Percentiles rank a stretch among this genome's conserved stretches.
These are phyloP conservation scores for Jacaranda copaia DNA, from an alignment of 257 asterid genomes.

Conservation along the genomic window DNA sequence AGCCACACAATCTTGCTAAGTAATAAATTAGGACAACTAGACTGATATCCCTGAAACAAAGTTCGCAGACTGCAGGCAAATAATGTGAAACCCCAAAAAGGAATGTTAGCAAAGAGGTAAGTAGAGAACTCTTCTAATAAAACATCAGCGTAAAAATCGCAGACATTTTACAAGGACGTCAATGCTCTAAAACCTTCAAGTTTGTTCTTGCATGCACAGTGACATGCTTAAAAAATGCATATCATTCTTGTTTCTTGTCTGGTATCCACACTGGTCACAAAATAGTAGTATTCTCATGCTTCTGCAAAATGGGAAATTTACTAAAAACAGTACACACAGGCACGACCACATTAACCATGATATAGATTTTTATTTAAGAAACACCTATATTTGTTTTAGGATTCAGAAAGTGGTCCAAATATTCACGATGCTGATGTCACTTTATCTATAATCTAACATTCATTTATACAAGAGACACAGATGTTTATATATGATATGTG, in stretches of 20 bases:
- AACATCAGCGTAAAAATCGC: conserved; percentile 11
- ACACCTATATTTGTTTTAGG: not conserved
- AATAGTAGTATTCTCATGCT: conserved; percentile 8
- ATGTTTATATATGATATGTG: not conserved
- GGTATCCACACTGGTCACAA: not conserved
- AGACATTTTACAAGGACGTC: conserved; percentile 6
- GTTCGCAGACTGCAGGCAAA: not conserved
- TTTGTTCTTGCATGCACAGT: not conserved
- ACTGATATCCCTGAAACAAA: conserved; percentile 18
- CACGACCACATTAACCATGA: not conserved
- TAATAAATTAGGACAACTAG: conserved; percentile 17
- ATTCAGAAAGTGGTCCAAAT: not conserved
- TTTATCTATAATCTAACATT: conserved; percentile 6
- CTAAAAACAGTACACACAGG: not conserved
- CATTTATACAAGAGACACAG: not conserved
- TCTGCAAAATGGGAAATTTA: not conserved
- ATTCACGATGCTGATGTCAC: not conserved
- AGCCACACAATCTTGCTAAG: conserved; percentile 9
- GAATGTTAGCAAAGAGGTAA: conserved; percentile 12
- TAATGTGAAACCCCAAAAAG: not conserved
- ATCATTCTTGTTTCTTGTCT: not conserved
- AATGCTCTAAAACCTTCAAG: not conserved
- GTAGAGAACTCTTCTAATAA: not conserved
- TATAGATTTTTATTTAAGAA: not conserved
- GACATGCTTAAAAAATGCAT: not conserved